Percentiles rank a stretch among this genome's conserved stretches.
Conservation (phyloP, 2,329 filamentous ascomycete genomes). For the Cladophialophora immunda region DNA sequence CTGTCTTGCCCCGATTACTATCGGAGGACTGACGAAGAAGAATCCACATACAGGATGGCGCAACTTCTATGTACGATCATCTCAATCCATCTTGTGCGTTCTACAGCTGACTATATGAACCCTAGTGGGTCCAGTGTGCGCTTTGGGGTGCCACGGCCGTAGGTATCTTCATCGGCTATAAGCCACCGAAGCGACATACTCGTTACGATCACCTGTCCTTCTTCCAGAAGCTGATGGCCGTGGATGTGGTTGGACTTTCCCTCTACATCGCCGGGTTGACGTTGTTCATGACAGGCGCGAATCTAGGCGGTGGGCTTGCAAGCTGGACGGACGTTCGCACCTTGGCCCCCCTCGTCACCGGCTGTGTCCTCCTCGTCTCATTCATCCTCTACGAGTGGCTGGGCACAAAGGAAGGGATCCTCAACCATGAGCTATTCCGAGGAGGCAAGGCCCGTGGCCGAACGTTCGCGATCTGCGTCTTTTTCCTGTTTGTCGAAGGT, state of each 20-base stretch:
- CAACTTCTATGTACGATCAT: slow-evolving; percentile 28
- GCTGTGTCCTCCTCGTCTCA: slow-evolving; percentile 19
- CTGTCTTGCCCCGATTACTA: slow-evolving; percentile 21
- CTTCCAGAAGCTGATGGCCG: slow-evolving; percentile 11
- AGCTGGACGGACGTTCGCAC: slow-evolving; percentile 18
- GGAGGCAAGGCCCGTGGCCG: slow-evolving; percentile 5
- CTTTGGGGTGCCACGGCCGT: slow-evolving; percentile 21
- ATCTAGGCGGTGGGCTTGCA: slow-evolving; percentile 15
- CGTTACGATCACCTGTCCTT: slow-evolving; percentile 12
- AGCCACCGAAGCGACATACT: slow-evolving; percentile 19
- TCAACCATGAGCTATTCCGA: slow-evolving; percentile 28
- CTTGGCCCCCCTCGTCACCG: slow-evolving; percentile 14
- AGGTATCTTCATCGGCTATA: slow-evolving; percentile 19
- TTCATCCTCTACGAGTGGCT: slow-evolving; percentile 32
- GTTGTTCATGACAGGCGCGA: slow-evolving; percentile 12
- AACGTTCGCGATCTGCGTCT: slow-evolving; percentile 26
- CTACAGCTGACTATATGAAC: background rate
- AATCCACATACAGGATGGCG: slow-evolving; percentile 23
- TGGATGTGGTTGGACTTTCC: slow-evolving; percentile 8
- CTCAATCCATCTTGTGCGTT: no score
- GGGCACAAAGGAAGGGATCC: slow-evolving; percentile 23
- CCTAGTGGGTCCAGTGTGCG: slow-evolving; percentile 29
- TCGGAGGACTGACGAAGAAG: slow-evolving; percentile 17
- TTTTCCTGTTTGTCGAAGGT: slow-evolving; percentile 24
- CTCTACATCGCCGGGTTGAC: slow-evolving; percentile 7